A percentile compares a stretch with the other conserved stretches of the same genome.
These are phyloP conservation scores for Phalaenopsis aphrodite DNA, from an alignment of 106 monocot genomes.

Conservation along the genomic window DNA sequence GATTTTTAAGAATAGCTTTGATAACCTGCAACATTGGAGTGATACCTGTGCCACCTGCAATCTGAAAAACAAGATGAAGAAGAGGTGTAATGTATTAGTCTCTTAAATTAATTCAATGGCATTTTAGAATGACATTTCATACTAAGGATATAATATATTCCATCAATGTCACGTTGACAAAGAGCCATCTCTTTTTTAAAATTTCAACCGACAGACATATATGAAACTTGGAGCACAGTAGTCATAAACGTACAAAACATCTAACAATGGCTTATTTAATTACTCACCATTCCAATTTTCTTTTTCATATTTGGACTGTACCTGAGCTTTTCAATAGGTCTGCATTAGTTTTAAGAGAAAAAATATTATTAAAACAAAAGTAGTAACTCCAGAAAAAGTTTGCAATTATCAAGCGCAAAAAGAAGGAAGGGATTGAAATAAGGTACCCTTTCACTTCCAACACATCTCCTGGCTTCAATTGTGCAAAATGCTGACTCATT, in stretches of 20 bases:
- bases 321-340: slow-evolving; percentile 95
- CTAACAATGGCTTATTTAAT: background rate
- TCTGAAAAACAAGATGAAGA: slow-evolving; percentile 21
- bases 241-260: background rate
- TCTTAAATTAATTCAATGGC: background rate
- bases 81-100: background rate
- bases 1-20: slow-evolving; percentile 80
- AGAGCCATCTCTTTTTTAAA: no score
- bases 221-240: background rate
- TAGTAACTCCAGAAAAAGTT: background rate
- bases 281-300: slow-evolving; percentile 89
- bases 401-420: background rate
- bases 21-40: slow-evolving; percentile 96
- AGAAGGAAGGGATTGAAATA: background rate
- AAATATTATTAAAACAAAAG: background rate
- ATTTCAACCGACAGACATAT: no score
- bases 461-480: slow-evolving; percentile 78
- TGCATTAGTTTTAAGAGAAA: slow-evolving; percentile 15
- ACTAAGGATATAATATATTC: no score
- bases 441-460: slow-evolving; percentile 92
- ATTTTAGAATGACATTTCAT: background rate
- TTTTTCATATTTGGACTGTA: slow-evolving; percentile 98
- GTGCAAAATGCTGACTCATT: slow-evolving; percentile 91
- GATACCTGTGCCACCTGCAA: slow-evolving; percentile 89
- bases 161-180: no score